phyloP scores from a whole-genome alignment of 2,329 filamentous ascomycete species.

The Talaromyces islandicus region DNA sequence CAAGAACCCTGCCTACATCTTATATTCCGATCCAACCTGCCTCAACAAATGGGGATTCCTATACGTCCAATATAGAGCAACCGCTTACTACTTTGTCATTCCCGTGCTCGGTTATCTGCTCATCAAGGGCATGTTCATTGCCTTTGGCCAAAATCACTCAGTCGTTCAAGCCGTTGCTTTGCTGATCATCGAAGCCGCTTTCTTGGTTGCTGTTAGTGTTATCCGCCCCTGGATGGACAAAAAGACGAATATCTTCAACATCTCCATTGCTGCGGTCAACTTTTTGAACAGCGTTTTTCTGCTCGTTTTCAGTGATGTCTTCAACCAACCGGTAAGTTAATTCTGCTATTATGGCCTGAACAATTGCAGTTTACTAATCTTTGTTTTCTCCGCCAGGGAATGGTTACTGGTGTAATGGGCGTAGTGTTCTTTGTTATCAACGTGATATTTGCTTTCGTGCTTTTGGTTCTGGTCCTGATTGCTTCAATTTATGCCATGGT shows the following conservation, averaged over 20 bases:
- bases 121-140: slow-evolving; percentile 86
- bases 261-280: slow-evolving; percentile 82
- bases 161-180: slow-evolving; percentile 75
- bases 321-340: slow-evolving; percentile 64
- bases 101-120: slow-evolving; percentile 71
- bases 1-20: slow-evolving; percentile 93
- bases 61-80: slow-evolving; percentile 93
- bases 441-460: slow-evolving; percentile 72
- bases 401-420: slow-evolving; percentile 83
- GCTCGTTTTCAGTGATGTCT: slow-evolving; percentile 80
- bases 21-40: slow-evolving; percentile 89
- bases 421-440: slow-evolving; percentile 87
- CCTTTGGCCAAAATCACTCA: slow-evolving; percentile 65
- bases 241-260: slow-evolving; percentile 95
- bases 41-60: slow-evolving; percentile 98
- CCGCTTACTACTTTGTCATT: slow-evolving; percentile 91
- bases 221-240: slow-evolving; percentile 98
- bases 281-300: slow-evolving; percentile 87
- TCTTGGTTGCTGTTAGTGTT: slow-evolving; percentile 71
- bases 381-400: slow-evolving; percentile 43
- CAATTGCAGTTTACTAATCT: slow-evolving; percentile 4
- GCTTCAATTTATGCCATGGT: slow-evolving; percentile 73
- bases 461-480: slow-evolving; percentile 75
- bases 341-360: not conserved
- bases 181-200: slow-evolving; percentile 72